phyloP scores from a whole-genome alignment of 768 basidiomycete species.

The Tylopilus sp. region DNA sequence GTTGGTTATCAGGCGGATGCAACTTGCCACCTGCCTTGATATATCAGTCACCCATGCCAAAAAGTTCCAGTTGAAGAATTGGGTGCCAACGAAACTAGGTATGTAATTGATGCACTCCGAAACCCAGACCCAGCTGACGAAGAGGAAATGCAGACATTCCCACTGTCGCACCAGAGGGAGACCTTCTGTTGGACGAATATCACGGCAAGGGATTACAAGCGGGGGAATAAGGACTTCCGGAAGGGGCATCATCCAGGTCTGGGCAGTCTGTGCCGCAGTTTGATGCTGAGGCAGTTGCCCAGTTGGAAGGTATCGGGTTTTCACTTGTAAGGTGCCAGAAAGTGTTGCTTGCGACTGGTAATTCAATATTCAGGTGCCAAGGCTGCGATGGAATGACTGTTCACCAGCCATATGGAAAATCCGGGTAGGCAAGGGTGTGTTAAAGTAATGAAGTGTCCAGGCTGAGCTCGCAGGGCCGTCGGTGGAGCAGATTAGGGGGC shows the following conservation, averaged over 20 bases:
- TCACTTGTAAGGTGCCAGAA: slow-evolving; percentile 82
- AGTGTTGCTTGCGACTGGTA: slow-evolving; percentile 85
- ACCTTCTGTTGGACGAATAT: slow-evolving; percentile 61
- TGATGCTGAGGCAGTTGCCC: slow-evolving; percentile 67
- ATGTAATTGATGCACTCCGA: slow-evolving; percentile 19
- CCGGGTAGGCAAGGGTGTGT: slow-evolving; percentile 48
- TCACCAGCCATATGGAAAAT: slow-evolving; percentile 94
- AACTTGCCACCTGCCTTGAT: slow-evolving; percentile 84
- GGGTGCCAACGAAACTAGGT: slow-evolving; percentile 97
- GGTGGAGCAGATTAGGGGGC: slow-evolving; percentile 74
- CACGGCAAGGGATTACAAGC: slow-evolving; percentile 68
- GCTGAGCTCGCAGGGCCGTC: slow-evolving; percentile 49
- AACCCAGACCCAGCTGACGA: background rate
- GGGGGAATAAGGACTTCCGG: slow-evolving; percentile 66
- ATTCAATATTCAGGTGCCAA: slow-evolving; percentile 67
- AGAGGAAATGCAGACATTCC: slow-evolving; percentile 71
- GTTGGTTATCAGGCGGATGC: slow-evolving; percentile 62
- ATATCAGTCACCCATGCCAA: slow-evolving; percentile 86
- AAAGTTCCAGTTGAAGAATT: slow-evolving; percentile 93
- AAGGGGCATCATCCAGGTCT: slow-evolving; percentile 39
- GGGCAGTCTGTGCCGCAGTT: slow-evolving; percentile 55
- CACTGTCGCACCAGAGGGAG: slow-evolving; percentile 58
- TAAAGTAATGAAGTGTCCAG: background rate
- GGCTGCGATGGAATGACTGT: slow-evolving; percentile 94
- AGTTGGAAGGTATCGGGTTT: slow-evolving; percentile 91